Percentiles rank a stretch among this genome's conserved stretches.
These are phyloP conservation scores for Colletotrichum orchidophilum DNA, from an alignment of 2,329 filamentous ascomycete genomes.

Conservation along the genomic window DNA sequence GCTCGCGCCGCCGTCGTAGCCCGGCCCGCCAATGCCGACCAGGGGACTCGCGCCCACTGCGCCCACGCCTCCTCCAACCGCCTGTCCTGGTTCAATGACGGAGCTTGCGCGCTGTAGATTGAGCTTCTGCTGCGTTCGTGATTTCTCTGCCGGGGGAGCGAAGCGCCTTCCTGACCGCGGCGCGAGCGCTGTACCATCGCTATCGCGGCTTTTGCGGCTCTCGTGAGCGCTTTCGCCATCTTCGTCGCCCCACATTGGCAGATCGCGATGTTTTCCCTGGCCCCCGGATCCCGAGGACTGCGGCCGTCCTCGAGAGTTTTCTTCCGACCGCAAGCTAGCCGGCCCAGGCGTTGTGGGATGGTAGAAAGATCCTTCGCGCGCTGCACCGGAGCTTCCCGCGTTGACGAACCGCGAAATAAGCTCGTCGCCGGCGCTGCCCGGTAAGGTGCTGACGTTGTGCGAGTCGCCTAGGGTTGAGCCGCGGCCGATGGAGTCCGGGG, in stretches of 20 bases:
- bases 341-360: slow-evolving; percentile 42
- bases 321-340: slow-evolving; percentile 43
- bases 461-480: slow-evolving; percentile 49
- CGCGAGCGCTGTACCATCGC: slow-evolving; percentile 54
- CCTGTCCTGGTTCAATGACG: slow-evolving; percentile 71
- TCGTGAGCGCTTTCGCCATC: slow-evolving; percentile 28
- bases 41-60: slow-evolving; percentile 56
- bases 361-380: slow-evolving; percentile 63
- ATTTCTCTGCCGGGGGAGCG: slow-evolving; percentile 62
- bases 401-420: slow-evolving; percentile 70
- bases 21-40: slow-evolving; percentile 61
- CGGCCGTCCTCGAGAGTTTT: slow-evolving; percentile 47
- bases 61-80: slow-evolving; percentile 47
- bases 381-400: slow-evolving; percentile 57
- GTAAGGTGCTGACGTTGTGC: slow-evolving; percentile 42
- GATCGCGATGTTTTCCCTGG: slow-evolving; percentile 26
- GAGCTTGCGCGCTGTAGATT: slow-evolving; percentile 79
- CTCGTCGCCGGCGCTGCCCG: slow-evolving; percentile 35
- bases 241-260: slow-evolving; percentile 42
- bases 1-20: slow-evolving; percentile 60
- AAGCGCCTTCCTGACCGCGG: slow-evolving; percentile 53
- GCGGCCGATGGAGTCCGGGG: slow-evolving; percentile 49
- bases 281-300: slow-evolving; percentile 52
- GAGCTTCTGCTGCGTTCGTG: slow-evolving; percentile 79
- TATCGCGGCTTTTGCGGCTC: neutral